Evolutionary conservation across 768 basidiomycete species (phyloP).

Genomic region (Boletus rubescentipes): DNA sequence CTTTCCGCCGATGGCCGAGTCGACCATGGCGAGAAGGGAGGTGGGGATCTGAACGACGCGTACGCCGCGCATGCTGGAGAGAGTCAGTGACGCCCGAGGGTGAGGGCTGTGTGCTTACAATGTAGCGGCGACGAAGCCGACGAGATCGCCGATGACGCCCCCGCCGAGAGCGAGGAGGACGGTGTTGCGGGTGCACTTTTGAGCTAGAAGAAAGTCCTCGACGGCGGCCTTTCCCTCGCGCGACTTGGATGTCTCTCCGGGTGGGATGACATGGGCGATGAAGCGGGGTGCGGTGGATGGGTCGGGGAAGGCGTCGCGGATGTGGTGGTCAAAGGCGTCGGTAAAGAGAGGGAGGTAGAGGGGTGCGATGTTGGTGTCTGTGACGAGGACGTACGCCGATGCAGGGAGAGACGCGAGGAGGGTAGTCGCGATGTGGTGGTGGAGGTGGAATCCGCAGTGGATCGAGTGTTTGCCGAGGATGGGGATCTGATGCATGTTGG

Average conservation of each 20-base stretch:
- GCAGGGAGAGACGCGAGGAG: slow-evolving; percentile 70
- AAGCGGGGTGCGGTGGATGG: slow-evolving; percentile 54
- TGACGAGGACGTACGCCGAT: slow-evolving; percentile 88
- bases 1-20: slow-evolving; percentile 96
- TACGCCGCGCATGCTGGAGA: slow-evolving; percentile 91
- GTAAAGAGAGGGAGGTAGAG: slow-evolving; percentile 73
- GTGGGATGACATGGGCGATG: slow-evolving; percentile 74
- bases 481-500: slow-evolving; percentile 52
- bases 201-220: slow-evolving; percentile 87
- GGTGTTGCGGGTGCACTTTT: slow-evolving; percentile 90
- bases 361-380: slow-evolving; percentile 86
- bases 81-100: background rate
- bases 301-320: slow-evolving; percentile 24
- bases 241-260: slow-evolving; percentile 92
- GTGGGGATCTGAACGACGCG: slow-evolving; percentile 96
- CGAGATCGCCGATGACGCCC: slow-evolving; percentile 95
- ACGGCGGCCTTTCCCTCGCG: slow-evolving; percentile 89
- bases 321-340: slow-evolving; percentile 55
- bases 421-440: slow-evolving; percentile 79
- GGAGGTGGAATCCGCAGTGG: slow-evolving; percentile 91
- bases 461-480: slow-evolving; percentile 86
- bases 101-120: slow-evolving; percentile 56
- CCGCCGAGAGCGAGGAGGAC: slow-evolving; percentile 94
- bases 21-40: slow-evolving; percentile 96
- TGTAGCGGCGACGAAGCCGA: slow-evolving; percentile 95